These are phyloP conservation scores for Sporothrix humicola DNA, from an alignment of 2,329 filamentous ascomycete genomes.

Conservation along the genomic window DNA sequence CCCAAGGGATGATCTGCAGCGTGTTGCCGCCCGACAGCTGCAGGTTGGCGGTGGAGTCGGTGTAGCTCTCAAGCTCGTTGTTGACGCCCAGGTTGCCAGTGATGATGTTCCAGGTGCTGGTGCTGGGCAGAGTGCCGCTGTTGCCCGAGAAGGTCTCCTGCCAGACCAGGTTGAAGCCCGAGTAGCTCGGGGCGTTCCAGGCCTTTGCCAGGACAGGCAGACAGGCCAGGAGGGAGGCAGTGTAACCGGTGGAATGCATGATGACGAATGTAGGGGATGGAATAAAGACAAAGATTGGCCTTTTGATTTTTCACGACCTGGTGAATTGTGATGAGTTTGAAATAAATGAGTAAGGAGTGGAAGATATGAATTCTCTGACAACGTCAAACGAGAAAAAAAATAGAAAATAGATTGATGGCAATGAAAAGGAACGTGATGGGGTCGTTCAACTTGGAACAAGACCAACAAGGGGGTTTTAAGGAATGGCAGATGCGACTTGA, in stretches of 20 bases:
- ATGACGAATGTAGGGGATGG: background rate
- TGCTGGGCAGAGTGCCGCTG: constrained; percentile 48
- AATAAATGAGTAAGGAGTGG: background rate
- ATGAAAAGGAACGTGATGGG: constrained; percentile 18
- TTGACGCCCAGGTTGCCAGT: constrained; percentile 53
- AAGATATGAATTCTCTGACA: background rate
- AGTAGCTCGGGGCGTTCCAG: constrained; percentile 48
- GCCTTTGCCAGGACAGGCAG: constrained; percentile 44
- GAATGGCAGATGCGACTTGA: background rate
- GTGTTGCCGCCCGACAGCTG: constrained; percentile 59
- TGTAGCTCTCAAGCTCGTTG: constrained; percentile 57
- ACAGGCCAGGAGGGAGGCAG: constrained; percentile 38
- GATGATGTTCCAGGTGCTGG: constrained; percentile 54
- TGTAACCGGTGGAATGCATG: constrained; percentile 28
- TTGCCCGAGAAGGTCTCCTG: constrained; percentile 53
- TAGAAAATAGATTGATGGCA: background rate
- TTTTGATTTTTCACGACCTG: constrained; percentile 12
- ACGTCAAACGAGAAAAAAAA: constrained; percentile 1
- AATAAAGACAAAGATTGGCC: background rate
- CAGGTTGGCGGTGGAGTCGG: constrained; percentile 51
- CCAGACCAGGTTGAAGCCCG: constrained; percentile 53
- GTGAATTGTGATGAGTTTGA: background rate
- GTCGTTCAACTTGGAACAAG: constrained; percentile 21
- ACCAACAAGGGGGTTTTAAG: background rate
- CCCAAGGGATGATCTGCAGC: constrained; percentile 56